These are phyloP conservation scores for Aurantiochytrium sp. DNA, from an alignment of 108 stramenopile genomes.

Conservation along the genomic window DNA sequence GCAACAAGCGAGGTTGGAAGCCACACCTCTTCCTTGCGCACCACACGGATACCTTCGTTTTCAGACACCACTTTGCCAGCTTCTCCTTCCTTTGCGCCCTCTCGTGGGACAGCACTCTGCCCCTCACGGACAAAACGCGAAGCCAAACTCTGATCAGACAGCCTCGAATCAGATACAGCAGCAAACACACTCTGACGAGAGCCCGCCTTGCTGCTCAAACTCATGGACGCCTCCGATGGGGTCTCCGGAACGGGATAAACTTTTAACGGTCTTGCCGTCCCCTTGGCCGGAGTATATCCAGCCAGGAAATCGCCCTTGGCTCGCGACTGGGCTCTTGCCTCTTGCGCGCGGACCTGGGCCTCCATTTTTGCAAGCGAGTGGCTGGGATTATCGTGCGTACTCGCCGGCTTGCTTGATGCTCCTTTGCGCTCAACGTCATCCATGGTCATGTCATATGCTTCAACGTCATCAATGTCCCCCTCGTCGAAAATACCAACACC, in stretches of 20 bases:
- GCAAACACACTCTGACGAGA: no score
- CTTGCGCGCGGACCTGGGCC: not conserved
- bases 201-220: no score
- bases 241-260: not conserved
- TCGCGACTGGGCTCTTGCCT: not conserved
- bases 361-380: not conserved
- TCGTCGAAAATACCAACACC: not conserved
- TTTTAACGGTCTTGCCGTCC: not conserved
- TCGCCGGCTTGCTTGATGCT: not conserved
- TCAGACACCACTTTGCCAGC: no score
- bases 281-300: not conserved
- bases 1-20: no score
- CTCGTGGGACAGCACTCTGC: no score
- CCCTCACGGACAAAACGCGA: no score
- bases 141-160: no score
- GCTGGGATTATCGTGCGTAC: not conserved
- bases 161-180: no score
- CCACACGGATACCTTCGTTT: no score
- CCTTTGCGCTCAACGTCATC: not conserved
- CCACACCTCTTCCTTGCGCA: no score
- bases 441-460: not conserved
- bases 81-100: no score
- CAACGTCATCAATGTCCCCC: not conserved
- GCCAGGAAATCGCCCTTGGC: not conserved
- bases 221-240: not conserved